These are phyloP conservation scores for Cadophora gregata DNA, from an alignment of 2,329 filamentous ascomycete genomes.

Conservation along the genomic window DNA sequence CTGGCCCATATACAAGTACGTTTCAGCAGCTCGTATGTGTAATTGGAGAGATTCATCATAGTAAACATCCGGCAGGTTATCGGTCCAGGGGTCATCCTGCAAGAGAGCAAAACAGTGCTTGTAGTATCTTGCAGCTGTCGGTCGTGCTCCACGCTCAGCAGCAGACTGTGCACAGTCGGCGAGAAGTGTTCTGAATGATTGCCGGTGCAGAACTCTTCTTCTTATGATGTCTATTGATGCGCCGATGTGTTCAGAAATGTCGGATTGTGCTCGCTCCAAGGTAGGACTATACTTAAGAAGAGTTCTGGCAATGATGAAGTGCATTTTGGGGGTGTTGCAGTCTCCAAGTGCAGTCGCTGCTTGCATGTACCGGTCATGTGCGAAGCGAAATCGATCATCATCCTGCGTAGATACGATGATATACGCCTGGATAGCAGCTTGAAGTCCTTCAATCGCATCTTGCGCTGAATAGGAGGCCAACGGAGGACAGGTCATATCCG, in stretches of 20 bases:
- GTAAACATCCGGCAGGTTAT: slow-evolving; percentile 71
- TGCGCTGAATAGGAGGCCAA: slow-evolving; percentile 60
- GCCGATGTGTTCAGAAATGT: slow-evolving; percentile 81
- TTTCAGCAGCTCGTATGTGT: slow-evolving; percentile 80
- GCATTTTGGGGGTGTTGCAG: slow-evolving; percentile 78
- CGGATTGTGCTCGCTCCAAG: slow-evolving; percentile 70
- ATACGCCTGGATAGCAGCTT: slow-evolving; percentile 79
- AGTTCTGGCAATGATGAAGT: slow-evolving; percentile 84
- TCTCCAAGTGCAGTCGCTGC: slow-evolving; percentile 74
- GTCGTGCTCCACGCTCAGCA: slow-evolving; percentile 80
- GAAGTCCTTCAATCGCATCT: slow-evolving; percentile 79
- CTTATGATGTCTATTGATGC: slow-evolving; percentile 79
- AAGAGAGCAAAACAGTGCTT: slow-evolving; percentile 78
- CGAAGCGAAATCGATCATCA: slow-evolving; percentile 87
- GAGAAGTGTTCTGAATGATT: slow-evolving; percentile 72
- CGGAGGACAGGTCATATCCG: slow-evolving; percentile 43
- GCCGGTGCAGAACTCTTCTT: slow-evolving; percentile 62
- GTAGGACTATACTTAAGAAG: slow-evolving; percentile 73
- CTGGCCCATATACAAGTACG: slow-evolving; percentile 79
- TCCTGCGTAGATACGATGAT: slow-evolving; percentile 82
- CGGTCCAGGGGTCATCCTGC: slow-evolving; percentile 79
- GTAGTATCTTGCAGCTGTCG: slow-evolving; percentile 84
- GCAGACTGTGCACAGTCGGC: slow-evolving; percentile 80
- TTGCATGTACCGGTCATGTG: slow-evolving; percentile 85
- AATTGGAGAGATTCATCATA: slow-evolving; percentile 87